Conservation (phyloP, 257 asterid genomes). For the Solanum appendiculatum region DNA sequence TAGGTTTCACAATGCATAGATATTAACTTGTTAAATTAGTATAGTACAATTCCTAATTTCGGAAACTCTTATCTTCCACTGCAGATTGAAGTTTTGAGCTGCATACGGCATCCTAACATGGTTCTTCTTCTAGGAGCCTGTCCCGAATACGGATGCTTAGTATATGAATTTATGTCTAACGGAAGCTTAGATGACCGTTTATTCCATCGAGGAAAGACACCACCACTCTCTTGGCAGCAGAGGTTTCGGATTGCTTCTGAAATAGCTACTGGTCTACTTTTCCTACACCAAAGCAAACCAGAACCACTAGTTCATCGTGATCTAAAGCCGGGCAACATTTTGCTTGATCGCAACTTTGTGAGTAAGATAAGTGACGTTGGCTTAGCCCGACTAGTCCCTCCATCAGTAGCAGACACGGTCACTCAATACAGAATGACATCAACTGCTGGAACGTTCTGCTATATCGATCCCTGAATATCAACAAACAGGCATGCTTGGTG, state of each 20-base stretch:
- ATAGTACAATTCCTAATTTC: not conserved
- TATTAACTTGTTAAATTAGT: not conserved
- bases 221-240: conserved; percentile 21
- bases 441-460: conserved; percentile 26
- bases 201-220: conserved; percentile 13
- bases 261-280: conserved; percentile 17
- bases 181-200: conserved; percentile 31
- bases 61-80: not conserved
- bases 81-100: conserved; percentile 26
- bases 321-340: conserved; percentile 22
- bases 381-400: conserved; percentile 28
- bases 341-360: conserved; percentile 24
- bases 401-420: conserved; percentile 17
- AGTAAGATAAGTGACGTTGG: conserved; percentile 28
- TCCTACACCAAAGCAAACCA: conserved; percentile 24
- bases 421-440: conserved; percentile 25
- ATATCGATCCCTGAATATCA: conserved; percentile 31
- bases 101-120: conserved; percentile 29
- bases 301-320: conserved; percentile 29
- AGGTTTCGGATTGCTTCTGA: conserved; percentile 22
- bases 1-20: not conserved
- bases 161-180: conserved; percentile 22
- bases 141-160: conserved; percentile 26
- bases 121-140: conserved; percentile 31
- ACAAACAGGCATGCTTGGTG: conserved; percentile 31